Conservation (phyloP, 352 stramenopile species). For the Pythium phragmiticola region DNA sequence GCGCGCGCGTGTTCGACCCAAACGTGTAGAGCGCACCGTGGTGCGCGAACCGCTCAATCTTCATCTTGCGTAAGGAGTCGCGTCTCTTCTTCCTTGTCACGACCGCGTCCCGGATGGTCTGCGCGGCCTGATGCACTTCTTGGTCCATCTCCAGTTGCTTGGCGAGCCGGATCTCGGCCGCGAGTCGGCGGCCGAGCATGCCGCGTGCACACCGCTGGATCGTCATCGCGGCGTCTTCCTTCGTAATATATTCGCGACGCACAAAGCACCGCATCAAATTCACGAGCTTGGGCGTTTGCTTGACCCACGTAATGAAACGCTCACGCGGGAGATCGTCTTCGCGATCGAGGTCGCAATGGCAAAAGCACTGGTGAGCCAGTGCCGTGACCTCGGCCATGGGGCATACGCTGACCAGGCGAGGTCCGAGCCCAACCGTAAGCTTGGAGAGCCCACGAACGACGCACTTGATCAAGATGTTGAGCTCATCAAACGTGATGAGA, state of each 20-base stretch:
- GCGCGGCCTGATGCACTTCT: slow-evolving; percentile 51
- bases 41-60: slow-evolving; percentile 69
- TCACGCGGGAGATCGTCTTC: slow-evolving; percentile 60
- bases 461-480: slow-evolving; percentile 75
- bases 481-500: slow-evolving; percentile 71
- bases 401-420: slow-evolving; percentile 50
- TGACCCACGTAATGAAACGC: slow-evolving; percentile 56
- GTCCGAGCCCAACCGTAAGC: slow-evolving; percentile 54
- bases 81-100: slow-evolving; percentile 60
- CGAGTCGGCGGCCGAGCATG: slow-evolving; percentile 48
- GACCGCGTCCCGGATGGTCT: slow-evolving; percentile 68
- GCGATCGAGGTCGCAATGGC: slow-evolving; percentile 60
- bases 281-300: slow-evolving; percentile 70
- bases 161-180: slow-evolving; percentile 48
- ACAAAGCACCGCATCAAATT: slow-evolving; percentile 74
- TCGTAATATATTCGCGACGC: slow-evolving; percentile 52
- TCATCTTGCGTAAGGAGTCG: slow-evolving; percentile 61
- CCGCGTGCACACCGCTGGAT: slow-evolving; percentile 58
- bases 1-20: slow-evolving; percentile 51
- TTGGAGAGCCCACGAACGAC: slow-evolving; percentile 66
- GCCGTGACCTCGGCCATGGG: slow-evolving; percentile 59
- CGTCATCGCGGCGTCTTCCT: slow-evolving; percentile 49
- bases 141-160: slow-evolving; percentile 56
- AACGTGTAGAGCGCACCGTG: slow-evolving; percentile 75
- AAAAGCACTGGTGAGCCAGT: slow-evolving; percentile 64